Evolutionary conservation across 208 protist genomes (phyloP).

Genomic region (Leishmania lainsoni): DNA sequence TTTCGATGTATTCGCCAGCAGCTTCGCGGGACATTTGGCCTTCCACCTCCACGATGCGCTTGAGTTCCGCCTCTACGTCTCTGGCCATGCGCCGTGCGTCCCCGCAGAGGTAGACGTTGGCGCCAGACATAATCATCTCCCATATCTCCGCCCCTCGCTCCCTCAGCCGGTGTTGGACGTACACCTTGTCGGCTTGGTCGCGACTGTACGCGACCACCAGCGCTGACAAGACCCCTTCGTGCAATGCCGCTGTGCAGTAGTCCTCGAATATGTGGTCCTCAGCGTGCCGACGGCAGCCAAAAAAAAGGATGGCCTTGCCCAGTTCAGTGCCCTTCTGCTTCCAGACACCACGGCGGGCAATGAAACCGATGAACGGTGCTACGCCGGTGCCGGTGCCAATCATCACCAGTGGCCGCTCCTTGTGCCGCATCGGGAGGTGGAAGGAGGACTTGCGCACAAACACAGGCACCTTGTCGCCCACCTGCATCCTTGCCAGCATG

Average conservation of each 20-base stretch:
- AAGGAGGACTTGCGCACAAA: conserved; percentile 95
- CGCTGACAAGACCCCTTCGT: conserved; percentile 61
- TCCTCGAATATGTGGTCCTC: conserved; percentile 89
- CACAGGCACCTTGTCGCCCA: conserved; percentile 74
- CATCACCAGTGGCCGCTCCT: conserved; percentile 91
- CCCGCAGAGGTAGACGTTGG: conserved; percentile 92
- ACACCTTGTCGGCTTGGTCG: conserved; percentile 80
- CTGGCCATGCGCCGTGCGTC: conserved; percentile 92
- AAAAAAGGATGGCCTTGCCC: conserved; percentile 86
- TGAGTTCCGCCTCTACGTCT: conserved; percentile 81
- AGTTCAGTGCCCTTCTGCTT: conserved; percentile 70
- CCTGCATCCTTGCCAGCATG: conserved; percentile 76
- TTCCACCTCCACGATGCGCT: conserved; percentile 53
- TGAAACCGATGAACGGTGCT: conserved; percentile 94
- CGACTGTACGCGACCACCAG: conserved; percentile 87
- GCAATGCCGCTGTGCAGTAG: conserved; percentile 63
- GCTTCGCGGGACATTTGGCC: conserved; percentile 46
- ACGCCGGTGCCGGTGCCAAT: conserved; percentile 96
- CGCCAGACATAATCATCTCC: conserved; percentile 66
- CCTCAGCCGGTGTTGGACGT: conserved; percentile 91
- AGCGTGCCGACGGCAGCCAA: conserved; percentile 80
- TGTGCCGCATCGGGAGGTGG: conserved; percentile 80
- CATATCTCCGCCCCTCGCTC: conserved; percentile 64
- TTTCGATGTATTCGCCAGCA: conserved; percentile 58
- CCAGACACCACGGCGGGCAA: conserved; percentile 88